Percentiles rank a stretch among this genome's conserved stretches.
These are phyloP conservation scores for Termitomyces sp. DNA, from an alignment of 768 basidiomycete genomes.

Conservation along the genomic window DNA sequence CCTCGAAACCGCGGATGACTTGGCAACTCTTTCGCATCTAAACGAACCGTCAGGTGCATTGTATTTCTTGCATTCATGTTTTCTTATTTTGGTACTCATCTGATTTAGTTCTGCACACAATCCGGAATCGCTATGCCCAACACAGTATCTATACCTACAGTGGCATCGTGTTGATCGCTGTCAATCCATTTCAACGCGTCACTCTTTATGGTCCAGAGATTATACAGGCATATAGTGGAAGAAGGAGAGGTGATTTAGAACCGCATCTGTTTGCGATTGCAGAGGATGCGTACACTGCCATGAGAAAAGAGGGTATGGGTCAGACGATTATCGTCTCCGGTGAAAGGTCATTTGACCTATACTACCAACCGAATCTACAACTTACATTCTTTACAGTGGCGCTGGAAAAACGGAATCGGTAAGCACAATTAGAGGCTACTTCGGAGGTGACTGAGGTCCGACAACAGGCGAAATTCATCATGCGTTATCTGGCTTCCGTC, in stretches of 20 bases:
- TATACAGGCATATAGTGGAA: constrained; percentile 93
- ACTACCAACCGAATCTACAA: constrained; percentile 8
- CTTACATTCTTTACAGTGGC: constrained; percentile 54
- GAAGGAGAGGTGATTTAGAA: constrained; percentile 90
- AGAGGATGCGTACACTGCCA: constrained; percentile 97
- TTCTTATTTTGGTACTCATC: background rate
- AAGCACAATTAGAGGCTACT: constrained; percentile 7
- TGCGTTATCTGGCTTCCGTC: constrained; percentile 97
- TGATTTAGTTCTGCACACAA: constrained; percentile 83
- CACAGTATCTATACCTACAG: constrained; percentile 99
- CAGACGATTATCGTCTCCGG: constrained; percentile 99
- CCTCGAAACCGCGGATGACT: constrained; percentile 94
- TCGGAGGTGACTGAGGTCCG: constrained; percentile 2
- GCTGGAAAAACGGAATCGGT: constrained; percentile 99
- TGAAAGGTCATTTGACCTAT: constrained; percentile 64
- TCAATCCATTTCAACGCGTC: constrained; percentile 98
- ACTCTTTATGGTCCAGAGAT: constrained; percentile 96
- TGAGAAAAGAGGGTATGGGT: constrained; percentile 89
- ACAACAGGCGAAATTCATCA: constrained; percentile 90
- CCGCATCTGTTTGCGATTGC: constrained; percentile 99
- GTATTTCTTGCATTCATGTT: background rate
- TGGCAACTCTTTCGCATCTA: constrained; percentile 95
- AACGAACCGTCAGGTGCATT: constrained; percentile 91
- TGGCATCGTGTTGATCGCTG: constrained; percentile 96
- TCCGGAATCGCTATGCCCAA: constrained; percentile 92